phyloP scores from a whole-genome alignment of 805 yeast species.

The Metschnikowia proteae region DNA sequence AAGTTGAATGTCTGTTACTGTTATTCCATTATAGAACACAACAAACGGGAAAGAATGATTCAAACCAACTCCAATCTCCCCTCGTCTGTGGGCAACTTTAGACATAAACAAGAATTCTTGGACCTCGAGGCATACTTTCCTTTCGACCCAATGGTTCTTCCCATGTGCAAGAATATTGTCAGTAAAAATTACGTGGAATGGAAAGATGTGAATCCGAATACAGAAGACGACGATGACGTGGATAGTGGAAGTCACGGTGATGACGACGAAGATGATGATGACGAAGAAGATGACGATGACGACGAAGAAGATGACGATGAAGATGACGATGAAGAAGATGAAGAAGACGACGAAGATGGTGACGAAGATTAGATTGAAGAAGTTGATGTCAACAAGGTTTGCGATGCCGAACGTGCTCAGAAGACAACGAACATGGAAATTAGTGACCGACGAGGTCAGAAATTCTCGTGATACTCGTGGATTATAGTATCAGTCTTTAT shows the following conservation, averaged over 20 bases:
- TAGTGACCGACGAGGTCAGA: constrained; percentile 4
- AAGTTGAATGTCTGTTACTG: constrained; percentile 88
- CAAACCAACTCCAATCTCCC: constrained; percentile 37
- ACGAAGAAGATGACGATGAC: constrained; percentile 15
- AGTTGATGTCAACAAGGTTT: constrained; percentile 6
- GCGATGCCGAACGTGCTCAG: constrained; percentile 5
- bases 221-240: constrained; percentile 61
- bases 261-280: constrained; percentile 25
- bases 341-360: constrained; percentile 18
- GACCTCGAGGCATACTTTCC: constrained; percentile 96
- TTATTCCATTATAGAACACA: constrained; percentile 87
- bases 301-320: constrained; percentile 15
- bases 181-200: constrained; percentile 65
- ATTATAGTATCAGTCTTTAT: constrained; percentile 12
- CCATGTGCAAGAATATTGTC: constrained; percentile 53
- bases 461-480: constrained; percentile 3
- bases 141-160: constrained; percentile 84
- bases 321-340: constrained; percentile 16
- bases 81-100: constrained; percentile 39
- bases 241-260: constrained; percentile 28
- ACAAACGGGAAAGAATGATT: constrained; percentile 64
- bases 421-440: constrained; percentile 15
- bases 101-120: constrained; percentile 73
- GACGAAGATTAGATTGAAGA: constrained; percentile 11
- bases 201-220: constrained; percentile 48